A percentile compares a stretch with the other conserved stretches of the same genome.
phyloP scores from a whole-genome alignment of 164 flowering plant species.

The Vitis vinifera region DNA sequence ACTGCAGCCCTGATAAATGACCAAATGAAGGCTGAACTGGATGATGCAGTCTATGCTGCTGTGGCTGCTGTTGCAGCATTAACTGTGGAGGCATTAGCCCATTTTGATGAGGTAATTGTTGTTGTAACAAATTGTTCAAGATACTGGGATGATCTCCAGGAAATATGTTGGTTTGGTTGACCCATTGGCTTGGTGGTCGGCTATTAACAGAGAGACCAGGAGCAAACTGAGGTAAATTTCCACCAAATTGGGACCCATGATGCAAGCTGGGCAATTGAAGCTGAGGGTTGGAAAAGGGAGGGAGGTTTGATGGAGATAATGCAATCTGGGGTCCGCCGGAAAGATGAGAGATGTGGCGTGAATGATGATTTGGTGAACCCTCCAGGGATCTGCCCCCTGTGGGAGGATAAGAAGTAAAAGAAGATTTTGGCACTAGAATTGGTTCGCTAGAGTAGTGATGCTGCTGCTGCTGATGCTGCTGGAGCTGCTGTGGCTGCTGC shows the following conservation, averaged over 20 bases:
- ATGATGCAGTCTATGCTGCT: conserved; percentile 46
- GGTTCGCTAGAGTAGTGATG: conserved; percentile 48
- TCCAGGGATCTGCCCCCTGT: conserved; percentile 44
- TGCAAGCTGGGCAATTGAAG: conserved; percentile 36
- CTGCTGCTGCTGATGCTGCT: conserved; percentile 31
- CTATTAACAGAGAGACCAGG: conserved; percentile 32
- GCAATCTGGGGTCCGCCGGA: conserved; percentile 37
- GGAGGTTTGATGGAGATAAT: conserved; percentile 29
- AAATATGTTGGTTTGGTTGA: conserved; percentile 31
- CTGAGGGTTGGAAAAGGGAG: conserved; percentile 39
- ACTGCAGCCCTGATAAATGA: conserved; percentile 44
- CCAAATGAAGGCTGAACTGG: conserved; percentile 45
- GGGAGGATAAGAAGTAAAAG: conserved; percentile 55
- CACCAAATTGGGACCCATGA: conserved; percentile 47
- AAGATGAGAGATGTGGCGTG: conserved; percentile 32
- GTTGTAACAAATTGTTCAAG: conserved; percentile 46
- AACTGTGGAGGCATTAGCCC: conserved; percentile 50
- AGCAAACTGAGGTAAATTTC: conserved; percentile 39
- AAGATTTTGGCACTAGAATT: conserved; percentile 45
- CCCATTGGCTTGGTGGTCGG: conserved; percentile 48
- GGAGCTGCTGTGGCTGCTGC: conserved; percentile 25
- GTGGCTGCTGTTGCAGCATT: conserved; percentile 35
- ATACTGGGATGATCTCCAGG: conserved; percentile 41
- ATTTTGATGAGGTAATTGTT: conserved; percentile 51
- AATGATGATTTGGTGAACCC: conserved; percentile 38